Base-by-base conservation (phyloP, 768 basidiomycete species). In the Termitomyces titanicus region DNA sequence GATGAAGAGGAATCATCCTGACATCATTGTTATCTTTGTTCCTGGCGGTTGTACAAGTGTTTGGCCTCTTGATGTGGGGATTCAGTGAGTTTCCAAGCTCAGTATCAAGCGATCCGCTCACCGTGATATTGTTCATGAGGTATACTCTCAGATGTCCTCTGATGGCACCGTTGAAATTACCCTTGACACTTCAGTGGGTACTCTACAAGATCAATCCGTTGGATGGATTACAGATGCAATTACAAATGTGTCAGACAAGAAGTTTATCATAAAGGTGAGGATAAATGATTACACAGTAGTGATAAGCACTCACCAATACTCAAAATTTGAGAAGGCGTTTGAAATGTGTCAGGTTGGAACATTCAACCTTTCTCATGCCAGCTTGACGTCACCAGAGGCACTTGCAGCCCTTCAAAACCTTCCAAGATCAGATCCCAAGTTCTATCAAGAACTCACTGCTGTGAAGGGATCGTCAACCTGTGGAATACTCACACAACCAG, bases 1-100 rank as follows among this genome's bases (percentile, higher is more conserved):
- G 49, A 51, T 59, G 58, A 25, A 35, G 22, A 42, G 35, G 8
- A 31, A 51, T 35, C 58, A 59, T 31, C 39, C 42, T 17, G 31
- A 37, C 1, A 59, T 56, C 34, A 46, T 45, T 25, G 27, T 53
- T 35, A 11, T 33, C 24, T 59, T 51, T 47, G 49, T 59, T 10
- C 58, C 53, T 2, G 53, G 31, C 17, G 47, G 58, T n/a, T 51
- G 47, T 20, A 59, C 58, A 2, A 44, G 58, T 20, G 27, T 55
- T 17, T 13, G 13, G 8, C 53, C 58, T 18, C 49, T 47, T 39
- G 47, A 59, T 52, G 54, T 55, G 2, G 54, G 54, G 1, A 42
- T 55, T 18, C 47, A 55, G 18, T 24, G 39, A 3, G 10, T 12
- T 2, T 29, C 50, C 40, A 55, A 55, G 42, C 40, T 49, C 27